Conservation (phyloP, 768 basidiomycete species). For the Serendipita vermifera region DNA sequence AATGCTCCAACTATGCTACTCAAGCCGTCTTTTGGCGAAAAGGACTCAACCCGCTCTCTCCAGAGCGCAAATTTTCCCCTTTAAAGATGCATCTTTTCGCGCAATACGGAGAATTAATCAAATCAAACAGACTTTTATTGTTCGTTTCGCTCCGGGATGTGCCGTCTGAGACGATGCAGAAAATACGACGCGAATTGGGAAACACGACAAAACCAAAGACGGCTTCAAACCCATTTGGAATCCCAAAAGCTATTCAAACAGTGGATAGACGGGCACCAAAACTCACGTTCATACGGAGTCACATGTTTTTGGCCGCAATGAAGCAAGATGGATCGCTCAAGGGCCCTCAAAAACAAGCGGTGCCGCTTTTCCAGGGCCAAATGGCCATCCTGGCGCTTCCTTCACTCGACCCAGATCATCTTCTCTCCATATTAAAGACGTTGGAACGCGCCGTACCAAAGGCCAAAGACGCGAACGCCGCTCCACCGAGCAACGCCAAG, state of each 20-base stretch:
- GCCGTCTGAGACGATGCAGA: background rate
- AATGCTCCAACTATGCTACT: background rate
- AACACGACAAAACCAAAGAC: background rate
- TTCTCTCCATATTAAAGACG: constrained; percentile 50
- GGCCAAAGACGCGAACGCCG: constrained; percentile 36
- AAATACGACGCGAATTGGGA: background rate
- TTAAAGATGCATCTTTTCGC: background rate
- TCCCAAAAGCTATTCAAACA: background rate
- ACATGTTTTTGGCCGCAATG: constrained; percentile 2
- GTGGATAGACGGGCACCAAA: background rate
- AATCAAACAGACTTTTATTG: background rate
- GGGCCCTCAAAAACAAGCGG: background rate
- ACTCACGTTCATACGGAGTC: background rate
- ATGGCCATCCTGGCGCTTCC: constrained; percentile 43
- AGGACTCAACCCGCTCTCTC: background rate
- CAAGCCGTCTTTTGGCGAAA: background rate
- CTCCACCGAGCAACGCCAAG: constrained; percentile 31
- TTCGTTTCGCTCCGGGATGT: background rate
- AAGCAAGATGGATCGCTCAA: background rate
- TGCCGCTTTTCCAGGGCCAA: background rate
- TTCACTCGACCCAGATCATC: constrained; percentile 56
- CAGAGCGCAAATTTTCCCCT: constrained; percentile 6
- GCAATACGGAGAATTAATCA: background rate
- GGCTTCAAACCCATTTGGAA: background rate
- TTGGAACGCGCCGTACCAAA: constrained; percentile 56